Percentiles rank a stretch among this genome's conserved stretches.
Conservation (phyloP, 106 monocot genomes). For the Allium fistulosum region DNA sequence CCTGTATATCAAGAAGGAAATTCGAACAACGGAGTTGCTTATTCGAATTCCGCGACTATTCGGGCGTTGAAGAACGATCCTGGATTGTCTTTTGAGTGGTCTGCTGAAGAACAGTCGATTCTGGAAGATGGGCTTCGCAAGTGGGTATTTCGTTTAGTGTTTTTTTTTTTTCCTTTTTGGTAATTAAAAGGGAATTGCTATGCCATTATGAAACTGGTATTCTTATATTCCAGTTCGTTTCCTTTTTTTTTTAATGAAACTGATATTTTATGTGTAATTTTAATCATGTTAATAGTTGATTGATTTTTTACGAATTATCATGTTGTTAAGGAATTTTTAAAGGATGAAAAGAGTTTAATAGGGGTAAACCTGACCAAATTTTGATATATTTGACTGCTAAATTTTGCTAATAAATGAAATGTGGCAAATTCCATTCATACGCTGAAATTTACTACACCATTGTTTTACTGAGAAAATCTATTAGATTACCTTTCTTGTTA, state of each 20-base stretch:
- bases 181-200: background rate
- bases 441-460: too few species aligned
- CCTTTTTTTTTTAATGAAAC: background rate
- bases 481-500: too few species aligned
- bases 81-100: conserved; percentile 31
- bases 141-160: conserved; percentile 8
- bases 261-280: background rate
- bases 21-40: conserved; percentile 12
- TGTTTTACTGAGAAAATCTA: too few species aligned
- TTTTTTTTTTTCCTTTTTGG: background rate
- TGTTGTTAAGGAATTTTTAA: too few species aligned
- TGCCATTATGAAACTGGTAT: background rate
- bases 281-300: background rate
- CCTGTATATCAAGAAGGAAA: conserved; percentile 24
- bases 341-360: too few species aligned
- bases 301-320: background rate
- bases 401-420: too few species aligned
- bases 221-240: background rate
- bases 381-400: too few species aligned
- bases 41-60: conserved; percentile 7
- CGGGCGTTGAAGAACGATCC: conserved; percentile 41
- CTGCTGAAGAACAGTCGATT: conserved; percentile 31
- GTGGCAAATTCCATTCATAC: too few species aligned
- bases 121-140: conserved; percentile 34
- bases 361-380: too few species aligned